Conservation (phyloP, 2,329 filamentous ascomycete genomes). For the Fusarium concolor region DNA sequence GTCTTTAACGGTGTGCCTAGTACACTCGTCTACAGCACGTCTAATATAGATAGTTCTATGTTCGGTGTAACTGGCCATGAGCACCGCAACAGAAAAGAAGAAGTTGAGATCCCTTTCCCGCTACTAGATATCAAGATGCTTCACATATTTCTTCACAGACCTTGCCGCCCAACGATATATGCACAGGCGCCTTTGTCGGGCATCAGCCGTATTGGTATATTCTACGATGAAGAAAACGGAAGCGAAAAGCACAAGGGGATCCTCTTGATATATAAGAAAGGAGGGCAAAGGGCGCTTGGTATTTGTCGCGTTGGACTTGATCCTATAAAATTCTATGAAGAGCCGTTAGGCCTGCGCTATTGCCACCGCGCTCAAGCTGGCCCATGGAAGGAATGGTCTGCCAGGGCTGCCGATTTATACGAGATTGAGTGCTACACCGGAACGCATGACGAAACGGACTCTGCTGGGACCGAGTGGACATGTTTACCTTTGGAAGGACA, state of each 20-base stretch:
- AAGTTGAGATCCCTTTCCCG: too few relatives aligned
- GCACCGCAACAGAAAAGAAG: too few relatives aligned
- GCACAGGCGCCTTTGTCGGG: not conserved
- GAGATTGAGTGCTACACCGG: not conserved
- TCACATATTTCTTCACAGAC: too few relatives aligned
- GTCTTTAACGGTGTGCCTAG: too few relatives aligned
- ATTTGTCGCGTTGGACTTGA: not conserved
- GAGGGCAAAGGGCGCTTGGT: not conserved
- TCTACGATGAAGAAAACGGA: not conserved
- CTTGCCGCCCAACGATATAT: too few relatives aligned
- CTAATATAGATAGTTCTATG: too few relatives aligned
- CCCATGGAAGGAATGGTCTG: not conserved
- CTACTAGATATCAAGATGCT: too few relatives aligned
- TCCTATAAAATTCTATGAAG: not conserved
- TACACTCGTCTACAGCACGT: too few relatives aligned
- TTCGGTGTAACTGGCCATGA: too few relatives aligned
- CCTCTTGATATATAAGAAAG: not conserved
- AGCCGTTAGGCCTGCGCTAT: not conserved
- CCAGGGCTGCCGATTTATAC: not conserved
- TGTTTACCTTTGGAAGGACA: not conserved
- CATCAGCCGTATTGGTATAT: not conserved
- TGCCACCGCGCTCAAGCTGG: not conserved
- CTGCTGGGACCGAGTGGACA: not conserved
- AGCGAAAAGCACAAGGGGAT: not conserved
- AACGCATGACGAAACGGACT: not conserved